phyloP scores from a whole-genome alignment of 179 eudicot genomes.

The Dionaea muscipula region DNA sequence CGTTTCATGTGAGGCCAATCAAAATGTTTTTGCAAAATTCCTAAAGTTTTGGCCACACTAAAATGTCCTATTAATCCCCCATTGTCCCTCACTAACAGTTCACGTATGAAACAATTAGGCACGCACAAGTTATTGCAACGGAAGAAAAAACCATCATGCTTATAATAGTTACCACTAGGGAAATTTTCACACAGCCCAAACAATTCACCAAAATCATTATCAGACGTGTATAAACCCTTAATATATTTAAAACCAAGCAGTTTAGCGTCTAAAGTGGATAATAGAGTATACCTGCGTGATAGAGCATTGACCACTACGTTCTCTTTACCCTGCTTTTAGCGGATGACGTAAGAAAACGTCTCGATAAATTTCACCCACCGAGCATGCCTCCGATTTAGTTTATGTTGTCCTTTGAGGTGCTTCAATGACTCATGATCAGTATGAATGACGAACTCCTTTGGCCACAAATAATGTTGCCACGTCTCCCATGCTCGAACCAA shows the following conservation, averaged over 20 bases:
- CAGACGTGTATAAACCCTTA: not conserved
- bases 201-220: not conserved
- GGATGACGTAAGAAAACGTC: no score
- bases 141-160: constrained; percentile 6
- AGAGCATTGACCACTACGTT: not conserved
- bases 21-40: no score
- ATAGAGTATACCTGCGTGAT: not conserved
- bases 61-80: not conserved
- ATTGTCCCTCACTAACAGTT: not conserved
- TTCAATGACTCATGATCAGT: no score
- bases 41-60: no score
- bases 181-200: not conserved
- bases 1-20: no score
- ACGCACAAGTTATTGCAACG: no score
- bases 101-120: not conserved
- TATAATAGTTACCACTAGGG: not conserved
- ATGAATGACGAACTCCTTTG: no score
- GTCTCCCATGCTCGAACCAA: not conserved
- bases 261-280: not conserved
- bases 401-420: no score
- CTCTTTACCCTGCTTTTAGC: not conserved
- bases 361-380: not conserved
- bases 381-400: not conserved
- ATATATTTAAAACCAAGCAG: not conserved
- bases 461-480: no score